phyloP scores from a whole-genome alignment of 2,329 filamentous ascomycete genomes.

The Blastomyces silverae region DNA sequence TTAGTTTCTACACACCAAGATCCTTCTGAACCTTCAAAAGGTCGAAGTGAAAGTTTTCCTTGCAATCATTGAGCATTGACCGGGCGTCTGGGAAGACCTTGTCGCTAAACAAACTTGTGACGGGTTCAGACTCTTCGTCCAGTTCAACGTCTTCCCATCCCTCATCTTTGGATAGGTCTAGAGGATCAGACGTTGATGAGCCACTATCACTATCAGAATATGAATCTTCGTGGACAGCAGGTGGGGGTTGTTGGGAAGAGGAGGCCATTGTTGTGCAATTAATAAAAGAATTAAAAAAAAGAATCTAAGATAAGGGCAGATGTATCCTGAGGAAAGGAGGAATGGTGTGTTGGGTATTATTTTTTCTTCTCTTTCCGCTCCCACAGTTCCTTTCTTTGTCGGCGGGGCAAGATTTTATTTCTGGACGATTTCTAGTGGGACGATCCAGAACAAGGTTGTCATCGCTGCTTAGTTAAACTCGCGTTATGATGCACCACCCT shows the following conservation, averaged over 20 bases:
- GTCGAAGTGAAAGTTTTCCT: conserved; percentile 60
- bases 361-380: not conserved
- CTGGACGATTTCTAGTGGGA: no score
- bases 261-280: not conserved
- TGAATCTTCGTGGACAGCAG: conserved; percentile 8
- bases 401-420: not conserved
- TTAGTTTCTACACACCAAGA: conserved; percentile 37
- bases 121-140: conserved; percentile 55
- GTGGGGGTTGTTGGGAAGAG: not conserved
- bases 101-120: conserved; percentile 63
- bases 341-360: not conserved
- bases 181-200: conserved; percentile 27
- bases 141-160: conserved; percentile 56
- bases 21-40: conserved; percentile 54
- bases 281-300: conserved; percentile 13
- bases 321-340: not conserved
- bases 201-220: conserved; percentile 23
- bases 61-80: conserved; percentile 63
- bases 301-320: not conserved
- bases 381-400: not conserved
- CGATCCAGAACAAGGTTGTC: no score
- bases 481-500: no score
- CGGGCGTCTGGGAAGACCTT: conserved; percentile 57
- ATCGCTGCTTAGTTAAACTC: no score
- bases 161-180: conserved; percentile 46